A percentile compares a stretch with the other conserved stretches of the same genome.
phyloP scores from a whole-genome alignment of 2,329 filamentous ascomycete species.

The Epichloe brachyelytri region DNA sequence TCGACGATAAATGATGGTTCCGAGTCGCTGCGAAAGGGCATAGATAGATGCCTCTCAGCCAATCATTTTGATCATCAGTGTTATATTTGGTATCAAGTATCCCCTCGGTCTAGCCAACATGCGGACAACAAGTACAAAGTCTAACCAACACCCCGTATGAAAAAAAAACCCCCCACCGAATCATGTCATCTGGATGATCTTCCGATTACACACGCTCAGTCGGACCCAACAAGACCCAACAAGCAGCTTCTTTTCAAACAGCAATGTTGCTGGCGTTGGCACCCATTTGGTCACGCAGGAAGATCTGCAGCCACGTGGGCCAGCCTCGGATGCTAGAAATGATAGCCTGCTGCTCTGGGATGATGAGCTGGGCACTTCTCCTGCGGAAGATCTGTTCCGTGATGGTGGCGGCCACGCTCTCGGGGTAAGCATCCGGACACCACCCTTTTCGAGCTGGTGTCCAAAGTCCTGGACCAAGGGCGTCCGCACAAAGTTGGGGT shows the following conservation, averaged over 20 bases:
- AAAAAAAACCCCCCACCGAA: too few relatives aligned
- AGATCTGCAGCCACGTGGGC: slow-evolving; percentile 24
- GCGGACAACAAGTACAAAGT: too few relatives aligned
- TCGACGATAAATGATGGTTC: too few relatives aligned
- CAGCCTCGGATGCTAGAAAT: slow-evolving; percentile 25
- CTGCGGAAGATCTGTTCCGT: slow-evolving; percentile 31
- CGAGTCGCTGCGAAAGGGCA: background rate
- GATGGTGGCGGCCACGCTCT: slow-evolving; percentile 29
- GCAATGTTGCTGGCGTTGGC: background rate
- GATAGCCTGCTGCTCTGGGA: slow-evolving; percentile 19
- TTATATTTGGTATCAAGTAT: background rate
- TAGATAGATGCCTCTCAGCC: background rate
- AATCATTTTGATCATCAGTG: background rate
- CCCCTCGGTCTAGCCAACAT: background rate
- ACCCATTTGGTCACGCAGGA: slow-evolving; percentile 16
- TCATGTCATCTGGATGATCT: too few relatives aligned
- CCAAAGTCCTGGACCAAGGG: slow-evolving; percentile 25
- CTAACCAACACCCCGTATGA: too few relatives aligned
- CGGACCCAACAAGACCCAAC: background rate
- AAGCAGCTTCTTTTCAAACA: background rate
- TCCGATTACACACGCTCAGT: background rate
- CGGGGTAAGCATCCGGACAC: slow-evolving; percentile 18
- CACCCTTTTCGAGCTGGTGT: slow-evolving; percentile 14
- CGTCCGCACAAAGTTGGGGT: slow-evolving; percentile 41
- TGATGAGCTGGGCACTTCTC: slow-evolving; percentile 32